Evolutionary conservation across 345 rosid genomes (phyloP).

Genomic region (Garcia nutans): DNA sequence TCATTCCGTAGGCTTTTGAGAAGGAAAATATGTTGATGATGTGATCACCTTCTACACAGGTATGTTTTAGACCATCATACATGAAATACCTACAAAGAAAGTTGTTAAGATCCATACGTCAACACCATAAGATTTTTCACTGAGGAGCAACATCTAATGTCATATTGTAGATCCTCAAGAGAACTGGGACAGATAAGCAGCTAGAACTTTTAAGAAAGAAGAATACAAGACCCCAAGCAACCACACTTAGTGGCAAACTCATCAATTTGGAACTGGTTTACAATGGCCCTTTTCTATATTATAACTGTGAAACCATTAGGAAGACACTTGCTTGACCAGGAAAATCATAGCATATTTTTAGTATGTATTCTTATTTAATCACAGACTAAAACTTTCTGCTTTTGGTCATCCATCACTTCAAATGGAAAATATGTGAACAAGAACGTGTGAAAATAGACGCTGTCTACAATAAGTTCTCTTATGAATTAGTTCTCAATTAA

Average conservation of each 20-base stretch:
- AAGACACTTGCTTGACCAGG: not conserved
- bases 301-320: not conserved
- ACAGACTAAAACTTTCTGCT: not conserved
- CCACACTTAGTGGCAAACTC: not conserved
- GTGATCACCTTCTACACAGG: slow-evolving; percentile 86
- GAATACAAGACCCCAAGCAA: not conserved
- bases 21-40: slow-evolving; percentile 92
- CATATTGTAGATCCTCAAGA: not conserved
- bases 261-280: slow-evolving; percentile 1
- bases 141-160: not conserved
- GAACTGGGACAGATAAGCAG: not conserved
- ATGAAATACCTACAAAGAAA: slow-evolving; percentile 80
- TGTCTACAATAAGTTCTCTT: not conserved
- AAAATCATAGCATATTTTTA: not conserved
- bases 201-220: slow-evolving; percentile 5
- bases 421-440: not conserved
- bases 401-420: not conserved
- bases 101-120: slow-evolving; percentile 4
- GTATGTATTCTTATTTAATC: not conserved
- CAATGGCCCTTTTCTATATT: not conserved
- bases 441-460: not conserved
- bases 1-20: slow-evolving; percentile 98
- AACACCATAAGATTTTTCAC: slow-evolving; percentile 3
- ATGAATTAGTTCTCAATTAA: not conserved
- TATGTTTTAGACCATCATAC: slow-evolving; percentile 85